Base-by-base conservation (phyloP, 2,329 filamentous ascomycete genomes). In the Pseudofabraea citricarpa region DNA sequence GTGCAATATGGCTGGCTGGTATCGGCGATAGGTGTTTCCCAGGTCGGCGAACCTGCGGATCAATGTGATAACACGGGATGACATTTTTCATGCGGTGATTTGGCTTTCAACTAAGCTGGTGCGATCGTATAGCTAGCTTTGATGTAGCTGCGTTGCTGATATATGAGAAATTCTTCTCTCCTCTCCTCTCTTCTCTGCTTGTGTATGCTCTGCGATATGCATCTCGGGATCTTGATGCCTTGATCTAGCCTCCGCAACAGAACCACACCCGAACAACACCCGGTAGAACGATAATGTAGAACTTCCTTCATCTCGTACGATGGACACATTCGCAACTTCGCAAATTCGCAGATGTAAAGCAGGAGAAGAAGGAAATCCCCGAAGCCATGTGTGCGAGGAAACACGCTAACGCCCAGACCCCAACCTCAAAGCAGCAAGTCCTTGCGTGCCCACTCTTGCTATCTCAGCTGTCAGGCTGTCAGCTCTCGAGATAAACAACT, bases 341-440 rank as follows among this genome's bases (percentile, higher is more conserved):
- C n/a, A n/a, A n/a, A n/a, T 33, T 18, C 31, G 36, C 12, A 10
- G n/a, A 12, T 20, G 32, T 23, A 19, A n/a, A 23, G 37, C 23
- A 26, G 36, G 15, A 13, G 21, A n/a, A n/a, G n/a, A 36, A 32
- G 6, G 16, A 19, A n/a, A 31, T 45, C 15, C 27, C 24, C 5
- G 22, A 32, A 32, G 10, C 7, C 13, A 7, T 19, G n/a, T 4
- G 26, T 43, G 19, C 36, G 33, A 19, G 31, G 36, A 6, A 9
- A 24, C 3, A 24, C 21, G 18, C 24, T 20, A 20, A 27, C 39
- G 16, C 16, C 10, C 13, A 40, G 33, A 15, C 39, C 38, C 43
- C 20, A 47, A 31, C 22, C 48, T 44, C 40, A 41, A 50, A 37
- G 23, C 23, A 50, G 51, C 23, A 51, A 27, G 38, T 40, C 36